These are phyloP conservation scores for Pichia manshurica DNA, from an alignment of 805 yeast species.

Conservation along the genomic window DNA sequence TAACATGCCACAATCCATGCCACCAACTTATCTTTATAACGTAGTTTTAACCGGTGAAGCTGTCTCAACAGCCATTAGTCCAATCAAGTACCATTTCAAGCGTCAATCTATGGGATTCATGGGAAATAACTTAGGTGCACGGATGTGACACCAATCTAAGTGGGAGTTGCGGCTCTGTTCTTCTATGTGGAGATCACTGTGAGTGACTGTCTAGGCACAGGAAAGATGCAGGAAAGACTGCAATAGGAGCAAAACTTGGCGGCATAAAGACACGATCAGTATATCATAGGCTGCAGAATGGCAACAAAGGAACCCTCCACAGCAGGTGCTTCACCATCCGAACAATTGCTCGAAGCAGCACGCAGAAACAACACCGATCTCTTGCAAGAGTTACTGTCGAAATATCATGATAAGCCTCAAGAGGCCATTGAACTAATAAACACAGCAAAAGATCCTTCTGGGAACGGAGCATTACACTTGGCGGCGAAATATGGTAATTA, in stretches of 20 bases:
- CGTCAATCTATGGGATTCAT: too few species aligned
- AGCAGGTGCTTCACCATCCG: conserved; percentile 54
- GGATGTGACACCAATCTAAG: background rate
- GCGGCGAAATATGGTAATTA: conserved; percentile 78
- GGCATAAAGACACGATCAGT: background rate
- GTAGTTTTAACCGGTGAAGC: too few species aligned
- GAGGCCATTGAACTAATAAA: conserved; percentile 53
- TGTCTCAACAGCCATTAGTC: too few species aligned
- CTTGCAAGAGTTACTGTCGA: conserved; percentile 46
- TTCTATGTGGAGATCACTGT: background rate
- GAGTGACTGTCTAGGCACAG: background rate
- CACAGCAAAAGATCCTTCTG: conserved; percentile 65
- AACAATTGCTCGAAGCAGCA: conserved; percentile 81
- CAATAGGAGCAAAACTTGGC: too few species aligned
- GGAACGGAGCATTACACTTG: conserved; percentile 75
- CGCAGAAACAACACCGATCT: conserved; percentile 84
- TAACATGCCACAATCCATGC: too few species aligned
- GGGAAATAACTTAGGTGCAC: background rate
- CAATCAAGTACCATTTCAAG: too few species aligned
- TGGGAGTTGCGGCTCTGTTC: background rate
- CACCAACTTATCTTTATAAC: too few species aligned
- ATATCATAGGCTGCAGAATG: background rate
- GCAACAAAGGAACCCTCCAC: background rate
- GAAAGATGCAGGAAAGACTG: too few species aligned
- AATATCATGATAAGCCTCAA: conserved; percentile 29